Conservation (phyloP, 306 rosid genomes). For the Cucumis hystrix region DNA sequence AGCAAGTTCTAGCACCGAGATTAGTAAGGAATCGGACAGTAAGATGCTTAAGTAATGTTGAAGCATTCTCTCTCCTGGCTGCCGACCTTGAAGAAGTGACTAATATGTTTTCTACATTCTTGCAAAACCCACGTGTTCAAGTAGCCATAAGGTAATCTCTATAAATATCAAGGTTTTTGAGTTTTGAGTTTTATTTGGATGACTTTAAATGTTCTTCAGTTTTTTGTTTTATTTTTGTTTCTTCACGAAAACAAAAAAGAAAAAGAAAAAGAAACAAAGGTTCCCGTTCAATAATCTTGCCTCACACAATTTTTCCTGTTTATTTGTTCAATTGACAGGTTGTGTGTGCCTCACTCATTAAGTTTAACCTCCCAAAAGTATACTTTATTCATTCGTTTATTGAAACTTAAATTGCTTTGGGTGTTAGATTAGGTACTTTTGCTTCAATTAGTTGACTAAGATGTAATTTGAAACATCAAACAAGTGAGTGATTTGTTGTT, state of each 20-base stretch:
- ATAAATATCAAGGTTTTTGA: background rate
- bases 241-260: no score
- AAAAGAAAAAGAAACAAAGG: background rate
- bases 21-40: no score
- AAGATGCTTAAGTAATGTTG: constrained; percentile 65
- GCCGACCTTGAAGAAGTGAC: no score
- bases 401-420: no score
- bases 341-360: background rate
- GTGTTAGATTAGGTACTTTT: no score
- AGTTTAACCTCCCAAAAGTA: background rate
- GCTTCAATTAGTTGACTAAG: no score
- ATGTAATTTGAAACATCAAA: no score
- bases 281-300: background rate
- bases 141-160: constrained; percentile 69
- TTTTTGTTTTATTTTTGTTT: background rate
- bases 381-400: no score
- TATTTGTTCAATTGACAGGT: no score
- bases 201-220: background rate
- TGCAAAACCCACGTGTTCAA: constrained; percentile 51
- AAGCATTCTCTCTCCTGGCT: constrained; percentile 65
- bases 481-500: no score
- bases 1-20: no score
- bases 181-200: background rate
- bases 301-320: no score
- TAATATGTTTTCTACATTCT: constrained; percentile 58